Percentiles rank a stretch among this genome's conserved stretches.
Evolutionary conservation across 2,329 filamentous ascomycete genomes (phyloP).

Genomic region (Fusarium palustre): DNA sequence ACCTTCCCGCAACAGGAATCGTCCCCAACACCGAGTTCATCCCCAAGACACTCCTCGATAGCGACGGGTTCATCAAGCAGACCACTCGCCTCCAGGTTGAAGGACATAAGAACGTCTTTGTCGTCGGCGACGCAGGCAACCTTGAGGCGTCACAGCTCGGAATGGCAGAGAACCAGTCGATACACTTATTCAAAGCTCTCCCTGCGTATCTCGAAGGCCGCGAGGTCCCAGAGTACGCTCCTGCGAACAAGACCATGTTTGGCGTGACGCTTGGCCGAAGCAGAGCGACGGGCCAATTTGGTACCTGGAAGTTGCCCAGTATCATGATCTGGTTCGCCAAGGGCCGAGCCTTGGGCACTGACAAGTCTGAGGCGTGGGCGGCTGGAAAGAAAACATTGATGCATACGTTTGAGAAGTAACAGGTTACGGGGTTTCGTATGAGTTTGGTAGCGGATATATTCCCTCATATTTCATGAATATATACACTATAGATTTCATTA

Average conservation of each 20-base stretch:
- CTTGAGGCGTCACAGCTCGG: constrained; percentile 53
- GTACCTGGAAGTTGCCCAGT: constrained; percentile 54
- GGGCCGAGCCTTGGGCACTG: constrained; percentile 54
- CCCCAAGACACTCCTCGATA: constrained; percentile 53
- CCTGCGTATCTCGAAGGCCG: constrained; percentile 50
- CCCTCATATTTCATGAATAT: background rate
- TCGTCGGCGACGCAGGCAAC: constrained; percentile 58
- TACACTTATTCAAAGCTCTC: constrained; percentile 52
- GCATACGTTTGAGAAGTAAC: constrained; percentile 50
- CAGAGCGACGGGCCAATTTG: constrained; percentile 55
- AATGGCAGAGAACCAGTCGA: constrained; percentile 50
- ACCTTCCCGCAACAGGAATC: constrained; percentile 61
- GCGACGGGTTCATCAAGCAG: constrained; percentile 52
- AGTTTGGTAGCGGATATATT: constrained; percentile 8
- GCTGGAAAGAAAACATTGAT: constrained; percentile 52
- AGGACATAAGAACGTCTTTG: constrained; percentile 57
- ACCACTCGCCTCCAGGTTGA: constrained; percentile 53
- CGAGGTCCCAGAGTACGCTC: constrained; percentile 49
- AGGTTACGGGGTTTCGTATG: background rate
- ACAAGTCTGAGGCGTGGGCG: constrained; percentile 48
- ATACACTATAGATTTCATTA: background rate
- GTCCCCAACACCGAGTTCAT: constrained; percentile 59
- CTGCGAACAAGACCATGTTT: constrained; percentile 48
- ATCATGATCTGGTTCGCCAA: constrained; percentile 55
- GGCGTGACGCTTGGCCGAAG: constrained; percentile 56